Base-by-base conservation (phyloP, 306 rosid genomes). In the Bauhinia variegata region DNA sequence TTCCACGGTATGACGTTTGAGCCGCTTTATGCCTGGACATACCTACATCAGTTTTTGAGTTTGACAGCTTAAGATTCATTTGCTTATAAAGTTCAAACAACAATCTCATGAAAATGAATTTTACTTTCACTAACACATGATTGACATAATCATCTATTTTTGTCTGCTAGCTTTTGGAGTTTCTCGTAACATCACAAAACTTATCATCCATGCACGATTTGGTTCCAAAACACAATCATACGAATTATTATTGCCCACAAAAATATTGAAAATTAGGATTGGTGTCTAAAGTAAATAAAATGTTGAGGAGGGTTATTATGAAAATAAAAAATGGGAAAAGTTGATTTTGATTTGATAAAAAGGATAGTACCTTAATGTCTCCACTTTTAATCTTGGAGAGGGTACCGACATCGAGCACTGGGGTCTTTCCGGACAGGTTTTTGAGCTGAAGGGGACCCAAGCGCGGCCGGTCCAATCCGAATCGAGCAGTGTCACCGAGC, bases 371-470 rank as follows among this genome's bases (percentile, higher is more conserved):
- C 96, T 88, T 79, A 71, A 95, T 78, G 82, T 90, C 72, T 15
- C 99, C 97, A 39, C 59, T 75, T 88, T 84, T 88, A 79, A 95
- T 95, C 85, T 88, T 91, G 75, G 95, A 84, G 3, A 95, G 97
- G 23, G 99, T 95, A 63, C 99, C 99, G 53, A 91, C 97, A 13
- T 95, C 99, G 5, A 95, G 78, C 18, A 95, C 99, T 0, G 99
- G 99, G 65, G 99, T 95, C 82, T 95, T 95, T 42, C 99, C 99
- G 32, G 91, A 83, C 55, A 82, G 17, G 78, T 82, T 88, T 76
- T 95, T 95, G 86, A 95, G 99, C 59, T 87, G 67, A 53, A 95
- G 85, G 78, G 99, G 99, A 67, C 99, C 99, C 84, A 91, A 58
- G 6, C 34, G 33, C n/a, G 99, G 99, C 33, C 99, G 84, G 81